Conservation (phyloP, 2,329 filamentous ascomycete genomes). For the Conoideocrella luteorostrata region DNA sequence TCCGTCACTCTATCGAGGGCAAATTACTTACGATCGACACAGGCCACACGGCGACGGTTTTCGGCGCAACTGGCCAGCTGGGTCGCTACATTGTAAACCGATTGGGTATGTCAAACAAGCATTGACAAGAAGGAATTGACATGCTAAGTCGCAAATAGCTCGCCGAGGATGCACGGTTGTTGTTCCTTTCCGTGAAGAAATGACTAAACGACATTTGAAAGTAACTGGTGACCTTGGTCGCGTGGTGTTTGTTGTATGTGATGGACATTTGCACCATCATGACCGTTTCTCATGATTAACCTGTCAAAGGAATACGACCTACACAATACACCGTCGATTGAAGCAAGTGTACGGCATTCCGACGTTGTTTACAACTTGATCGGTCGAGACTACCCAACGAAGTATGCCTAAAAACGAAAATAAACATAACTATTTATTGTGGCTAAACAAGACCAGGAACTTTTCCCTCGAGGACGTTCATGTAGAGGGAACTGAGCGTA, state of each 20-base stretch:
- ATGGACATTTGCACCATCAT: background rate
- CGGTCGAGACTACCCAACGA: constrained; percentile 91
- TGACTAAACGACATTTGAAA: constrained; percentile 95
- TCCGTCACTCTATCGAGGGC: constrained; percentile 1
- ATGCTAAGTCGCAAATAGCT: constrained; percentile 43
- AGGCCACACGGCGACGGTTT: constrained; percentile 96
- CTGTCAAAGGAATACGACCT: constrained; percentile 77
- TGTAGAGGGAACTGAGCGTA: constrained; percentile 85
- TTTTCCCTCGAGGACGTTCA: constrained; percentile 90
- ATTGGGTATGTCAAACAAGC: constrained; percentile 50
- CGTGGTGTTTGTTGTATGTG: constrained; percentile 72
- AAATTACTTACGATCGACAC: constrained; percentile 22
- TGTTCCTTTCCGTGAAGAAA: constrained; percentile 91
- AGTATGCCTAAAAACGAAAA: constrained; percentile 55
- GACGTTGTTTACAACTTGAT: constrained; percentile 97
- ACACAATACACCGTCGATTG: constrained; percentile 88
- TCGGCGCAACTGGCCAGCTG: constrained; percentile 92
- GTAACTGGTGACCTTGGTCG: constrained; percentile 90
- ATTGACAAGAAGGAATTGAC: background rate
- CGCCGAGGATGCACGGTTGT: constrained; percentile 91
- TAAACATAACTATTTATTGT: background rate
- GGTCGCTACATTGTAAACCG: constrained; percentile 97
- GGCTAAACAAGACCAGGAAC: constrained; percentile 57
- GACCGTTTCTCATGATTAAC: constrained; percentile 11
- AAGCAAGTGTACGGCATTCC: constrained; percentile 93